A percentile compares a stretch with the other conserved stretches of the same genome.
These are phyloP conservation scores for Penstemon davidsonii DNA, from an alignment of 257 asterid genomes.

Conservation along the genomic window DNA sequence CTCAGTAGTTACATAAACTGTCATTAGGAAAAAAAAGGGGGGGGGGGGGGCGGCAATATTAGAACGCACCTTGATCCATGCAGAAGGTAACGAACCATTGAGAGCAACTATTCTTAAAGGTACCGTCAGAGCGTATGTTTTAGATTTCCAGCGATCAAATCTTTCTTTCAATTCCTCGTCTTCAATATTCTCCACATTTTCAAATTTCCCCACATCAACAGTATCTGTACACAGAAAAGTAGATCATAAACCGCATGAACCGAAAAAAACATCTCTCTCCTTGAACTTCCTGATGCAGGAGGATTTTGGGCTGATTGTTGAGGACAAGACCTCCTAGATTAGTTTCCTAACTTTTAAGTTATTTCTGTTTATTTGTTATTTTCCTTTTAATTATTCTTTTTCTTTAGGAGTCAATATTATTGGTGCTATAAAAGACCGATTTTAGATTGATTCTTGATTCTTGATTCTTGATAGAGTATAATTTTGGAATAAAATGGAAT, in stretches of 20 bases:
- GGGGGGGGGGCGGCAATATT: conserved; percentile 1
- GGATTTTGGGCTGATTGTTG: too few species aligned
- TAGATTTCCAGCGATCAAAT: conserved; percentile 81
- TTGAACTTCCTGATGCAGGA: background rate
- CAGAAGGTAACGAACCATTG: conserved; percentile 75
- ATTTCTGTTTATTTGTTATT: too few species aligned
- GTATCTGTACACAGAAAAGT: conserved; percentile 33
- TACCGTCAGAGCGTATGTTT: conserved; percentile 76
- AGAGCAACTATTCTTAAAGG: conserved; percentile 78
- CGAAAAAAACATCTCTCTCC: background rate
- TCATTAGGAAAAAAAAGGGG: background rate
- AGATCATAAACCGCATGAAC: background rate
- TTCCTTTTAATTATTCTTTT: too few species aligned
- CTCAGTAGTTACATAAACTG: background rate
- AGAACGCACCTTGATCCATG: conserved; percentile 72
- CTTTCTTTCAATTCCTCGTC: conserved; percentile 60
- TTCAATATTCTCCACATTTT: conserved; percentile 40
- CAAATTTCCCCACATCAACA: conserved; percentile 30
- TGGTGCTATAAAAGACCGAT: too few species aligned
- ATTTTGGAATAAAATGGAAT: too few species aligned
- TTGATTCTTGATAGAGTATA: too few species aligned
- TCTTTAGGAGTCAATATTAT: too few species aligned
- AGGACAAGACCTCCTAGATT: too few species aligned
- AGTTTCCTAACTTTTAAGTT: too few species aligned
- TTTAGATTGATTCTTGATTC: too few species aligned